These are phyloP conservation scores for Zygosaccharomyces sapae DNA, from an alignment of 1,139 yeast species.

Conservation along the genomic window DNA sequence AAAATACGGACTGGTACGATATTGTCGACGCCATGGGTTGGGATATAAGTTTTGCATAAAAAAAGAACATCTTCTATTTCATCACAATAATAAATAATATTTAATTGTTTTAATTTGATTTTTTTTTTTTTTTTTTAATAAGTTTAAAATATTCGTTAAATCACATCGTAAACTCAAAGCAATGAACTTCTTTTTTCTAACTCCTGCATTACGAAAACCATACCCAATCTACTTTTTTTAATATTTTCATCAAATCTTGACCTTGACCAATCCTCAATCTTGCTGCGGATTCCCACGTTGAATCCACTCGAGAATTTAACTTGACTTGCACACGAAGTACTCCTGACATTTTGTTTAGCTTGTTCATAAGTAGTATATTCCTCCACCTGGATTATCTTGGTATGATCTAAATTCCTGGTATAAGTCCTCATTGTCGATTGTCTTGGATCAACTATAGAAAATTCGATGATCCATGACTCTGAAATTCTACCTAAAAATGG, in stretches of 20 bases:
- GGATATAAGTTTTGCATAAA: constrained; percentile 69
- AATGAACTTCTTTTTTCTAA: constrained; percentile 37
- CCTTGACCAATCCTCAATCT: constrained; percentile 82
- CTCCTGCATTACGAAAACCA: constrained; percentile 71
- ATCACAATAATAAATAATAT: not conserved
- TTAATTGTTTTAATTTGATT: not conserved
- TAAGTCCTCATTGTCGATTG: constrained; percentile 58
- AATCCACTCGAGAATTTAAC: constrained; percentile 77
- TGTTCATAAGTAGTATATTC: constrained; percentile 60
- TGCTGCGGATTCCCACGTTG: constrained; percentile 50
- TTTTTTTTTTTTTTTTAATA: not conserved
- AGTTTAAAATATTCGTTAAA: not conserved
- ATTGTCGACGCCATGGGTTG: constrained; percentile 65
- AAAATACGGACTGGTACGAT: constrained; percentile 51
- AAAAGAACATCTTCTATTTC: no score
- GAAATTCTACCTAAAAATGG: constrained; percentile 72
- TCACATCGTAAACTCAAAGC: constrained; percentile 2
- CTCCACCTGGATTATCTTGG: constrained; percentile 71
- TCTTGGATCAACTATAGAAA: constrained; percentile 66
- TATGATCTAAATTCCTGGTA: constrained; percentile 83
- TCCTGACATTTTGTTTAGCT: constrained; percentile 16
- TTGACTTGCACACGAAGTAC: constrained; percentile 36
- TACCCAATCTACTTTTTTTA: constrained; percentile 63
- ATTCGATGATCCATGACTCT: constrained; percentile 82
- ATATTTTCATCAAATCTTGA: constrained; percentile 65